Percentiles rank a stretch among this genome's conserved stretches.
These are phyloP conservation scores for Cercospora janseana DNA, from an alignment of 2,329 filamentous ascomycete species.

Conservation along the genomic window DNA sequence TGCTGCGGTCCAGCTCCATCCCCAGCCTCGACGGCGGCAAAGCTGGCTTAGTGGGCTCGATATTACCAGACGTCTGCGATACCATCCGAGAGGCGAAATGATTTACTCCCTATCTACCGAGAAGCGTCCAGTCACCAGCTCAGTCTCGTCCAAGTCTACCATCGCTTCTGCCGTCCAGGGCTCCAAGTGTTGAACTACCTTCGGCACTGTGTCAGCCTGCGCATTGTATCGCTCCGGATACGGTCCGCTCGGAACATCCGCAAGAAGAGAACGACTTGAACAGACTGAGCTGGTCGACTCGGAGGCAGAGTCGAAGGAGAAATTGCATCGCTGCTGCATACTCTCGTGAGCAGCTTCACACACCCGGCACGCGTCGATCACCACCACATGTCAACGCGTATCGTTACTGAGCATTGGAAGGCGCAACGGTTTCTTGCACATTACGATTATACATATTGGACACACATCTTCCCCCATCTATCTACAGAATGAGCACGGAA, in stretches of 20 bases:
- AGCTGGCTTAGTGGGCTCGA: slow-evolving; percentile 27
- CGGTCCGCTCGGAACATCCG: slow-evolving; percentile 1
- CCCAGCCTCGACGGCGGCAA: slow-evolving; percentile 26
- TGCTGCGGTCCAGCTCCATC: slow-evolving; percentile 12
- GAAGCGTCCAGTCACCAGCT: slow-evolving; percentile 28
- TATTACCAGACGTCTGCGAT: not conserved
- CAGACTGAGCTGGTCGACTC: slow-evolving; percentile 17
- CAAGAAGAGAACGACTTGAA: slow-evolving; percentile 26
- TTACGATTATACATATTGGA: slow-evolving; percentile 30
- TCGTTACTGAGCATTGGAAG: slow-evolving; percentile 35
- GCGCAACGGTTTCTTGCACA: slow-evolving; percentile 29
- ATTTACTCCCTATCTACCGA: slow-evolving; percentile 22
- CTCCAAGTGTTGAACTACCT: slow-evolving; percentile 24
- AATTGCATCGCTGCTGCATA: not conserved
- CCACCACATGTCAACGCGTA: slow-evolving; percentile 25
- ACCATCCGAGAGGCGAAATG: slow-evolving; percentile 28
- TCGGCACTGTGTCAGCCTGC: slow-evolving; percentile 9
- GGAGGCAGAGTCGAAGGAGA: not conserved
- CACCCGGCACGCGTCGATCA: slow-evolving; percentile 2
- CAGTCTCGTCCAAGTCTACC: slow-evolving; percentile 30
- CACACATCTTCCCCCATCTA: slow-evolving; percentile 24
- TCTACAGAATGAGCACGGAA: slow-evolving; percentile 33
- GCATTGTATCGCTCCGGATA: slow-evolving; percentile 11
- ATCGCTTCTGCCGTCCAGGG: slow-evolving; percentile 23
- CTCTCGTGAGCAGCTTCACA: not conserved